A percentile compares a stretch with the other conserved stretches of the same genome.
Conservation (phyloP, 208 protist species). For the Wallacemonas sp. region DNA sequence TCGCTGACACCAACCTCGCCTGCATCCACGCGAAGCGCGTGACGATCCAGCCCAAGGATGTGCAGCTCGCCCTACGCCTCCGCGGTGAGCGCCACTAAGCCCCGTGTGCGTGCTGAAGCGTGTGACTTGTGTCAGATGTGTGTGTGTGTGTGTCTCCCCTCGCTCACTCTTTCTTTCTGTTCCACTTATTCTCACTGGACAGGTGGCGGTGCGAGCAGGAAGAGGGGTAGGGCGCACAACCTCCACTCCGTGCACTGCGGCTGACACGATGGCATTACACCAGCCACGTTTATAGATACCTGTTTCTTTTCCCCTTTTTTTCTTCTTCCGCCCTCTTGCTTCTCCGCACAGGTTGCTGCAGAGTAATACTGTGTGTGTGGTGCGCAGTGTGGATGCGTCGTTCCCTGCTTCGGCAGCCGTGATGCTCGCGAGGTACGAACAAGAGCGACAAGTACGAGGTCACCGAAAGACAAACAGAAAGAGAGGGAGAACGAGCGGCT, state of each 20-base stretch:
- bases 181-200: neutral
- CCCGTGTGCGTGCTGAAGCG: neutral
- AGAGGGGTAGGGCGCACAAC: neutral
- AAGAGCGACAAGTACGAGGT: no score
- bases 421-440: no score
- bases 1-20: constrained; percentile 92
- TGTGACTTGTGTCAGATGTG: constrained; percentile 6
- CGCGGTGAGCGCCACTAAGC: constrained; percentile 57
- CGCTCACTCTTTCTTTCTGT: neutral
- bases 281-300: neutral
- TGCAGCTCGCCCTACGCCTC: constrained; percentile 61
- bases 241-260: neutral
- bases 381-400: no score
- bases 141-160: neutral
- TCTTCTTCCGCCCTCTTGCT: constrained; percentile 5
- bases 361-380: no score
- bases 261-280: neutral
- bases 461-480: no score
- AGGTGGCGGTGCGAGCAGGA: neutral
- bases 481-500: no score
- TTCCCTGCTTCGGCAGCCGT: no score
- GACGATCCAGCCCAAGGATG: constrained; percentile 82
- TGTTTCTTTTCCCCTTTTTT: constrained; percentile 7
- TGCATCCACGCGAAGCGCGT: constrained; percentile 87
- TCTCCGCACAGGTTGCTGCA: no score